Evolutionary conservation across 78 protist genomes (phyloP), one percentile per base, ranked within the genome.

Genomic region (Dictyostelium firmibasis): DNA sequence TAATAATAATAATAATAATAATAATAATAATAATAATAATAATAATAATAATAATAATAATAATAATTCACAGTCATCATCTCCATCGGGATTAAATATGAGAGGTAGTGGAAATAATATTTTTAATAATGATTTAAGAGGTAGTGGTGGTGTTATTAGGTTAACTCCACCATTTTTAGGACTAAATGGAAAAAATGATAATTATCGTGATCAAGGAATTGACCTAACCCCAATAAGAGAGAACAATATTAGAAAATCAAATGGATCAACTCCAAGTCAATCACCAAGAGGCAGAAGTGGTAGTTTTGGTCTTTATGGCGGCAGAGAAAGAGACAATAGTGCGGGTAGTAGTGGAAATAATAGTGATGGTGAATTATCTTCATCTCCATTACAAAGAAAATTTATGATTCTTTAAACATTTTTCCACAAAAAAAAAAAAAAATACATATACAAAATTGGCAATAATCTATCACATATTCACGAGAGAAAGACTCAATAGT

Each of bases 21-120:
- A 14, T 33, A 72, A 72, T 74, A 74, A 74, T 57, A 57, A 57
- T 57, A 16, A 57, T 20, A 57, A 70, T 29, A 69, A 29, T 69
- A 69, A 69, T 69, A 69, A 13, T 69, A 29, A 13, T 70, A 70
- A 29, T 70, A 29, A 29, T 25, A 70, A 70, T 70, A 70, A 29
- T 70, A 57, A 16, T 6, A 57, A 74, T 35, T 35, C 81, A 74
- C n/a, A 27, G 35, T 75, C 81, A 75, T 35, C 81, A 35, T 75
- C 81, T 16, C 27, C 81, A 33, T 33, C 50, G 20, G 9, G 27
- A 35, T 20, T 57, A 6, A 57, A 20, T 29, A 74, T 74, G 36
- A 35, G 53, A 74, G 44, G 81, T 74, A 74, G 81, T 74, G 81
- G 81, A 35, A 74, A 74, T 31, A 74, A 18, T 41, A 77, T 77